These are phyloP conservation scores for Enterospora canceri DNA, from an alignment of 371 early-diverging fungal species.

Conservation along the genomic window DNA sequence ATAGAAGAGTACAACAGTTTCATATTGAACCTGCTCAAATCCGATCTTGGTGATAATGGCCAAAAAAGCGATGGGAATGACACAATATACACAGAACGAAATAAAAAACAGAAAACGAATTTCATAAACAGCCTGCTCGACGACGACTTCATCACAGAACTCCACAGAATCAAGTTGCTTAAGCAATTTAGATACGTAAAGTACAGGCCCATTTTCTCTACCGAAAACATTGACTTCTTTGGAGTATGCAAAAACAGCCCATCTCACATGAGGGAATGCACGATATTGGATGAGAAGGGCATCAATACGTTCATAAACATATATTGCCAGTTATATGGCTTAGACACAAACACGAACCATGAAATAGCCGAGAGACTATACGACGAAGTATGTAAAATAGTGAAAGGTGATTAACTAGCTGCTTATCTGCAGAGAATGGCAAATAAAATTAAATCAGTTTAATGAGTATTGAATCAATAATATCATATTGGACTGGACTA, in stretches of 20 bases:
- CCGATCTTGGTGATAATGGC: too few species aligned
- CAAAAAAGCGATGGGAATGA: background rate
- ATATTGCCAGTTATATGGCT: background rate
- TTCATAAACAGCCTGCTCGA: background rate
- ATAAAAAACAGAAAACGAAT: background rate
- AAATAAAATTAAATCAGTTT: too few species aligned
- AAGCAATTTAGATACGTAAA: background rate
- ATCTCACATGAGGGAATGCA: background rate
- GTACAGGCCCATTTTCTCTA: background rate
- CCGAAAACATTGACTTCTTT: background rate
- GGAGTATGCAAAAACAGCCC: background rate
- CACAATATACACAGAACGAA: background rate
- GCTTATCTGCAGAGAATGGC: too few species aligned
- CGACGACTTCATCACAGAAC: background rate
- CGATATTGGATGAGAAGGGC: background rate
- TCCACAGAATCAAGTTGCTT: background rate
- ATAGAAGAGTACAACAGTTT: too few species aligned
- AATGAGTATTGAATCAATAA: too few species aligned
- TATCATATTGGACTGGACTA: too few species aligned
- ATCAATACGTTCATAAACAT: background rate
- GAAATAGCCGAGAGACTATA: too few species aligned
- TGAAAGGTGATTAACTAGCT: too few species aligned
- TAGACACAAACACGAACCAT: background rate
- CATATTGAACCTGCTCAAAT: too few species aligned
- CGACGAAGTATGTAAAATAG: too few species aligned